Evolutionary conservation across 2,329 filamentous ascomycete species (phyloP), one percentile per base, ranked within the genome.

Genomic region (Alternaria viburni): DNA sequence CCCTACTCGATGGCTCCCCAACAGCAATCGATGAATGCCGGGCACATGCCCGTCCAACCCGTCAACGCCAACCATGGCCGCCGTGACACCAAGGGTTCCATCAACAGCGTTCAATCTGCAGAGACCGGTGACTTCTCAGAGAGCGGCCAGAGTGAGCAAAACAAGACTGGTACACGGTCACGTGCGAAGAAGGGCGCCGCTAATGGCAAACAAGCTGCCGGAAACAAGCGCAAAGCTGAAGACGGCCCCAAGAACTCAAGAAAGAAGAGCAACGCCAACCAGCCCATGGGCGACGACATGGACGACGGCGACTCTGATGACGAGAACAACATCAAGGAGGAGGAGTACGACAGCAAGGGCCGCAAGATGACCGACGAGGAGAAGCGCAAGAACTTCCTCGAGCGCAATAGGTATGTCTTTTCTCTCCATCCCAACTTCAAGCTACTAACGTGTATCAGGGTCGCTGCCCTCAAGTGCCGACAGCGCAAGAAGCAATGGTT

Each of bases 401-500:
- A 99, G 77, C 87, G 96, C 26, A 99, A 99, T 80, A 90, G 95
- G 95, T 97, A 88, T 74, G 88, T 83, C 54, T 26, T 11, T 82
- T 51, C 21, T 21, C 46, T 10, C 46, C 44, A 52, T 30, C 9
- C 51, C 8, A 26, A 10, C 19, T 25, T 8, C 3, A 25, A 13
- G 47, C 25, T 64, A n/a, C 74, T 80, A 69, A 80, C 59, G 25
- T 44, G 7, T 28, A 21, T 69, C 6, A 97, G 96, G 77, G 93
- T 99, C 69, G 96, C 96, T 66, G 96, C 96, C 4, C 85, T 99
- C 63, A 99, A 99, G 78, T 99, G 96, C 81, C 91, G 96, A 65
- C 96, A 99, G 80, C 89, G 96, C 19, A 99, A 99, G 86, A 99
- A 99, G 86, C 96, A 98, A 79, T 99, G 96, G 96, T 87, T 98